Percentiles rank a stretch among this genome's conserved stretches.
Conservation (phyloP, 257 asterid species). For the Paulownia fortunei region DNA sequence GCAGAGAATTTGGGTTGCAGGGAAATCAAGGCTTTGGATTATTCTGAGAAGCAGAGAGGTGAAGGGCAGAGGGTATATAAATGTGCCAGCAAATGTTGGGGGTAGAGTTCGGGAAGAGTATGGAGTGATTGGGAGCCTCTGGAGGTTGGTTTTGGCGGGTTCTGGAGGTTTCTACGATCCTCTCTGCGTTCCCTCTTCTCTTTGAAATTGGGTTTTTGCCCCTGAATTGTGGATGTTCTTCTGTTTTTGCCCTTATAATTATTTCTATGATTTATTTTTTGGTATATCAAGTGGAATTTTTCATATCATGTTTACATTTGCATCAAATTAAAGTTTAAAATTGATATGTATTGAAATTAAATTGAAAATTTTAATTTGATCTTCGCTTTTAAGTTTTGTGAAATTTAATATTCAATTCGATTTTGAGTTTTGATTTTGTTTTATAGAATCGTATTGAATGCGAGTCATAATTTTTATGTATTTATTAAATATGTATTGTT, state of each 20-base stretch:
- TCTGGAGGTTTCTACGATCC: neutral
- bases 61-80: neutral
- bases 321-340: too few relatives aligned
- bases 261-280: too few relatives aligned
- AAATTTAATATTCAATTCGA: too few relatives aligned
- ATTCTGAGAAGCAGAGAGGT: neutral
- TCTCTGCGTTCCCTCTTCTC: neutral
- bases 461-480: too few relatives aligned
- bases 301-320: too few relatives aligned
- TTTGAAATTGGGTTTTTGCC: neutral
- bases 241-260: neutral
- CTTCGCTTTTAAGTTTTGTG: too few relatives aligned
- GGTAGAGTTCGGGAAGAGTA: conserved; percentile 1
- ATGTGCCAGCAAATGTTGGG: neutral
- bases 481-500: too few relatives aligned
- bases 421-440: too few relatives aligned
- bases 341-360: too few relatives aligned
- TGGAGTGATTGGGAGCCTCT: neutral
- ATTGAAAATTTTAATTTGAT: too few relatives aligned
- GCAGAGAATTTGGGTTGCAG: neutral
- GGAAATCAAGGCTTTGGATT: neutral
- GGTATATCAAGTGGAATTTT: too few relatives aligned
- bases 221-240: neutral
- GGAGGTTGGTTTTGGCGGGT: conserved; percentile 6
- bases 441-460: too few relatives aligned